Conservation (phyloP, 2,329 filamentous ascomycete species). For the Colletotrichum siamense region DNA sequence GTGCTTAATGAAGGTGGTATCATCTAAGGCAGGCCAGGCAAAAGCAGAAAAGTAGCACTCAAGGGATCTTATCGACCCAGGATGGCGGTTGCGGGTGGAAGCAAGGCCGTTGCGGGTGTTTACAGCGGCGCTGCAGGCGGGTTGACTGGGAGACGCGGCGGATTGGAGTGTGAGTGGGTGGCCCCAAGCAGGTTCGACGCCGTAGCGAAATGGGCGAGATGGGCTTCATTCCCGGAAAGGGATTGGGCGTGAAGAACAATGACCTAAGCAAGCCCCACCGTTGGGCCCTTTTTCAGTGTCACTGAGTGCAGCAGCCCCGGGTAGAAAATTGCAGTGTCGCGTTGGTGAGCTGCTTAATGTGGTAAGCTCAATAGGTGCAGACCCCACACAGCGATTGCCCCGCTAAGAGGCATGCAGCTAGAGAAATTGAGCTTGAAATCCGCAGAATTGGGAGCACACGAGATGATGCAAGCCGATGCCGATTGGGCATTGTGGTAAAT, state of each 20-base stretch:
- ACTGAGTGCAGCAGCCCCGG: background rate
- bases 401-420: background rate
- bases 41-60: background rate
- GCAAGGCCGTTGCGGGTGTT: conserved; percentile 2
- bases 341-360: background rate
- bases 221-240: background rate
- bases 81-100: background rate
- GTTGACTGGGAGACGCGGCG: conserved; percentile 16
- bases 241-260: conserved; percentile 1
- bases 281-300: background rate
- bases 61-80: background rate
- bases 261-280: conserved; percentile 15
- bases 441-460: background rate
- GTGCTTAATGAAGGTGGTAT: conserved; percentile 11
- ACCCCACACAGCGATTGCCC: background rate
- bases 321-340: background rate
- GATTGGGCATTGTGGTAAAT: background rate
- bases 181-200: background rate
- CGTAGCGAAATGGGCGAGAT: conserved; percentile 15
- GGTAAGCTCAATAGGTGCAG: background rate
- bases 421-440: background rate
- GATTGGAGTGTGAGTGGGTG: background rate
- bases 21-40: conserved; percentile 3
- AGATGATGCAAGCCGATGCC: background rate
- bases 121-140: conserved; percentile 9